These are phyloP conservation scores for Pleurotus giganteus DNA, from an alignment of 768 basidiomycete species.

Conservation along the genomic window DNA sequence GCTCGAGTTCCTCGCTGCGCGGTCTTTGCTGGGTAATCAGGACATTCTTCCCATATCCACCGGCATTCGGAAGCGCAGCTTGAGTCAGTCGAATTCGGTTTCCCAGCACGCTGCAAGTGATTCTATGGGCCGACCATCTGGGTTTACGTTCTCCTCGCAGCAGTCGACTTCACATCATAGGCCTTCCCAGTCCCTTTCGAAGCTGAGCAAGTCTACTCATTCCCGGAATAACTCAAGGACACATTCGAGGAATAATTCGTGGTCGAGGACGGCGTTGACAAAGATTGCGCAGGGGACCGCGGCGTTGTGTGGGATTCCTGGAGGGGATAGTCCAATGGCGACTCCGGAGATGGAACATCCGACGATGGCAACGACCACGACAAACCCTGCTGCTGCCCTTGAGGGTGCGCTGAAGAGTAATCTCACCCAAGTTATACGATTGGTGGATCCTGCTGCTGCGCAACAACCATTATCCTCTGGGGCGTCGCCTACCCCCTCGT, in stretches of 20 bases:
- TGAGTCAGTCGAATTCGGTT: conserved; percentile 17
- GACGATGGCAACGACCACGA: too few relatives aligned
- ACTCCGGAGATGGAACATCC: conserved; percentile 13
- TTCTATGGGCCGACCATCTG: conserved; percentile 1
- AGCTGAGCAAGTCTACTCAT: conserved; percentile 33
- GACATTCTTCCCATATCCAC: conserved; percentile 43
- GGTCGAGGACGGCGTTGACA: conserved; percentile 35
- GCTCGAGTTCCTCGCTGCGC: conserved; percentile 64
- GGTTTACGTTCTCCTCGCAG: too few relatives aligned
- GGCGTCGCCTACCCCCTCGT: conserved; percentile 17
- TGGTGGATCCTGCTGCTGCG: conserved; percentile 40
- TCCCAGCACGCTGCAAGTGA: conserved; percentile 1
- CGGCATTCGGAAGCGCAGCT: conserved; percentile 15
- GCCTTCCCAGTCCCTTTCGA: conserved; percentile 35
- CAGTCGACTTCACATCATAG: conserved; percentile 22
- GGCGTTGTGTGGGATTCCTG: conserved; percentile 23
- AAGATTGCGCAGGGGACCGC: conserved; percentile 36
- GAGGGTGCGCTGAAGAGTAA: conserved; percentile 39
- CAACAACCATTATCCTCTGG: background rate
- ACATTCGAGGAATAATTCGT: conserved; percentile 43
- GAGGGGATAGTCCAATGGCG: conserved; percentile 8
- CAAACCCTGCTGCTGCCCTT: conserved; percentile 22
- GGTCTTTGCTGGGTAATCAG: conserved; percentile 68
- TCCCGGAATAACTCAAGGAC: conserved; percentile 21
- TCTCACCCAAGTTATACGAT: conserved; percentile 39